phyloP scores from a whole-genome alignment of 2,329 filamentous ascomycete species.

The Botrytis fabae region DNA sequence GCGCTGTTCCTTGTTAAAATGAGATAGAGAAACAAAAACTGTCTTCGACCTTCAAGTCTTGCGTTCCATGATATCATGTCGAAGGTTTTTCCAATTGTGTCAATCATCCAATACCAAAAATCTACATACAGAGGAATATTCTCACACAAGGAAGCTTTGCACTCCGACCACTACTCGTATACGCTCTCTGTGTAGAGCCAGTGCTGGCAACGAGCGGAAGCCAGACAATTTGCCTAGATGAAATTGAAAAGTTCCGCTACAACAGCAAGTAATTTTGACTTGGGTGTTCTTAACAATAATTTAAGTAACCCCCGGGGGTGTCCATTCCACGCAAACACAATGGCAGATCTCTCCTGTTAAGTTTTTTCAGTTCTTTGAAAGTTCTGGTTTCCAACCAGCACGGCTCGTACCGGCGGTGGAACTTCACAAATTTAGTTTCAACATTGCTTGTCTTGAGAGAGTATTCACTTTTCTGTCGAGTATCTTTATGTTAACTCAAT shows the following conservation, averaged over 20 bases:
- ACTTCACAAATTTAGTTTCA: no score
- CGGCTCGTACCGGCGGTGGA: no score
- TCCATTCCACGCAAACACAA: no score
- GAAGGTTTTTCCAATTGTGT: background rate
- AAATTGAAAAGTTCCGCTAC: background rate
- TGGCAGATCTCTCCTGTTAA: no score
- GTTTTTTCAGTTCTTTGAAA: no score
- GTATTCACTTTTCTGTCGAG: no score
- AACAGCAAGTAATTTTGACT: background rate
- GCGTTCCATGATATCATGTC: background rate
- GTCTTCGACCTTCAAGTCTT: background rate
- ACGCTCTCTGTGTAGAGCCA: background rate
- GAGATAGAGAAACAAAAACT: background rate
- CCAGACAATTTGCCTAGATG: background rate
- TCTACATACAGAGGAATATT: background rate
- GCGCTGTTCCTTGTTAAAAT: background rate
- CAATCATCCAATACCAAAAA: background rate
- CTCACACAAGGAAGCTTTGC: background rate
- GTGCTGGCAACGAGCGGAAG: background rate
- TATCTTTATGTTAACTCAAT: no score
- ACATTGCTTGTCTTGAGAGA: no score
- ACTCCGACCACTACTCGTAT: background rate
- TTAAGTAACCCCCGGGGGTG: background rate
- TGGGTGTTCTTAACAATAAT: accelerated
- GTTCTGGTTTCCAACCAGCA: no score